Percentiles rank a stretch among this genome's conserved stretches.
Conservation (phyloP, 2,329 filamentous ascomycete genomes). For the Tothia fuscella region DNA sequence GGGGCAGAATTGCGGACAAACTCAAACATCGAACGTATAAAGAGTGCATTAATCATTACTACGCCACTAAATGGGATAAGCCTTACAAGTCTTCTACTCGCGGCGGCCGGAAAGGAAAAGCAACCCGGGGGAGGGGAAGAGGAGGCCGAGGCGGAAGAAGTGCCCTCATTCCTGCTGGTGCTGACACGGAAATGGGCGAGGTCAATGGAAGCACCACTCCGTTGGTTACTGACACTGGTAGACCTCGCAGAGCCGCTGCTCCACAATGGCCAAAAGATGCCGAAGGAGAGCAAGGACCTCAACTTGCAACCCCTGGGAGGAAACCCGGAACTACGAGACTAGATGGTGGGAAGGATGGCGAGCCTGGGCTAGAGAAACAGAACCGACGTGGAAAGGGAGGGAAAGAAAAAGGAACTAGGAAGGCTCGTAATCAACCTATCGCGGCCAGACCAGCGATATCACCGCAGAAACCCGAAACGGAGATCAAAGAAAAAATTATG, state of each 20-base stretch:
- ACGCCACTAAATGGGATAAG: slow-evolving; percentile 62
- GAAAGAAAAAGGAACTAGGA: slow-evolving; percentile 23
- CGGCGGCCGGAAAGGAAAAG: slow-evolving; percentile 15
- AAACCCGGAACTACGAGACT: slow-evolving; percentile 14
- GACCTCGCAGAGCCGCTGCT: slow-evolving; percentile 44
- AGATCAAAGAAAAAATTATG: slow-evolving; percentile 9
- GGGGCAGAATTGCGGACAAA: slow-evolving; percentile 56
- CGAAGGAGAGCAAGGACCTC: slow-evolving; percentile 33
- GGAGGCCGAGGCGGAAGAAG: slow-evolving; percentile 41
- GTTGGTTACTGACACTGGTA: slow-evolving; percentile 34
- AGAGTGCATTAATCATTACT: slow-evolving; percentile 77
- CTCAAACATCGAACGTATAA: slow-evolving; percentile 54
- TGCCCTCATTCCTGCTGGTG: slow-evolving; percentile 32
- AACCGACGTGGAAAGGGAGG: neutral
- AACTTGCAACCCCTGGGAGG: slow-evolving; percentile 10
- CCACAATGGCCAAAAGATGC: slow-evolving; percentile 59
- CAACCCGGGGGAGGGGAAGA: slow-evolving; percentile 22
- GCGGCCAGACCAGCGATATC: slow-evolving; percentile 17
- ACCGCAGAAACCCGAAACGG: slow-evolving; percentile 9
- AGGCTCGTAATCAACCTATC: slow-evolving; percentile 28
- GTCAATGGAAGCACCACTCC: slow-evolving; percentile 28
- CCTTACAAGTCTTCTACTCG: slow-evolving; percentile 48
- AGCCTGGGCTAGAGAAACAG: slow-evolving; percentile 5
- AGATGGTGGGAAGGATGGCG: slow-evolving; percentile 13
- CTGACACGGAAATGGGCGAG: slow-evolving; percentile 16